phyloP scores from a whole-genome alignment of 306 rosid species.

The Lotus japonicus region DNA sequence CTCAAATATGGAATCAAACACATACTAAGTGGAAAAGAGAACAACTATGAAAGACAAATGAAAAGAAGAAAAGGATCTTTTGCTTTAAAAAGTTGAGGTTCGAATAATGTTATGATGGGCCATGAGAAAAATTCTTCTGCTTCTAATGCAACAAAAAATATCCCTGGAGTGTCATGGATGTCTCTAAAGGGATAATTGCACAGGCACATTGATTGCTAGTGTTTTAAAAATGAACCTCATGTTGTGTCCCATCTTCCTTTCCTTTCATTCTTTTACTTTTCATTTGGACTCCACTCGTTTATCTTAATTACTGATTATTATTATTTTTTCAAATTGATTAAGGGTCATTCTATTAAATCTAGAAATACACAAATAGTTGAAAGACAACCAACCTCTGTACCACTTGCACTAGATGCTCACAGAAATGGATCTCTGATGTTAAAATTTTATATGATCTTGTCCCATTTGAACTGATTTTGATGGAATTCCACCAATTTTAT shows the following conservation, averaged over 20 bases:
- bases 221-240: constrained; percentile 27
- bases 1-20: no score
- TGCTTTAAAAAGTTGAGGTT: constrained; percentile 35
- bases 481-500: no score
- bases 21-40: not conserved
- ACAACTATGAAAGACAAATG: not conserved
- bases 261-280: constrained; percentile 20
- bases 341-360: not conserved
- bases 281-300: constrained; percentile 9
- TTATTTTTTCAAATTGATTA: constrained; percentile 3
- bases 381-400: not conserved
- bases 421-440: no score
- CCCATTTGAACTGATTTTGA: no score
- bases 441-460: no score
- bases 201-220: constrained; percentile 38
- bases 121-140: constrained; percentile 44
- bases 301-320: no score
- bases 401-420: not conserved
- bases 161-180: constrained; percentile 36
- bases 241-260: constrained; percentile 30
- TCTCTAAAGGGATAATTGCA: constrained; percentile 39
- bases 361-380: not conserved
- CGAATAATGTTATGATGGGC: constrained; percentile 48
- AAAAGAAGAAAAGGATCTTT: constrained; percentile 30
- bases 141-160: constrained; percentile 47